Percentiles rank a stretch among this genome's conserved stretches.
Evolutionary conservation across 192 early-diverging fungal species (phyloP).

Genomic region (Kappamyces sp.): DNA sequence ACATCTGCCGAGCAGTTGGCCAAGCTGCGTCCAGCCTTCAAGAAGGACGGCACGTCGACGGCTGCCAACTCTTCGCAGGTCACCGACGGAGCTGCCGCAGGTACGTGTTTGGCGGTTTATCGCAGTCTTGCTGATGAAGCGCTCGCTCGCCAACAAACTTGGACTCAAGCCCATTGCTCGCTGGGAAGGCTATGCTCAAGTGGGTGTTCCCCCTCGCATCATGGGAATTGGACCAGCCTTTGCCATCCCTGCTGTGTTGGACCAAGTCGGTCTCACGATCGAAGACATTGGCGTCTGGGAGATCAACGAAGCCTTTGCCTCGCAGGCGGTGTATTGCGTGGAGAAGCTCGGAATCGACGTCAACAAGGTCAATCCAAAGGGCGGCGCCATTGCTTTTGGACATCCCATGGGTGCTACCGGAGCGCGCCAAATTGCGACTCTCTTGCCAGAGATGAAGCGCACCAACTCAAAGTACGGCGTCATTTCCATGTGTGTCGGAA

Average conservation of each 20-base stretch:
- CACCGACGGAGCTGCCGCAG: slow-evolving; percentile 94
- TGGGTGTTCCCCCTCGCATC: slow-evolving; percentile 86
- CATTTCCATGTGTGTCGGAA: slow-evolving; percentile 86
- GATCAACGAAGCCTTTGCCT: slow-evolving; percentile 98
- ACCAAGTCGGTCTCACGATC: slow-evolving; percentile 69
- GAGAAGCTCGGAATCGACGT: slow-evolving; percentile 80
- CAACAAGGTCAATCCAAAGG: slow-evolving; percentile 96
- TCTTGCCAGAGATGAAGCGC: slow-evolving; percentile 87
- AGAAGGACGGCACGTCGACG: slow-evolving; percentile 75
- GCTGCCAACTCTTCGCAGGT: slow-evolving; percentile 98
- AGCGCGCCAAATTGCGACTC: slow-evolving; percentile 92
- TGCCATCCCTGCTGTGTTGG: slow-evolving; percentile 84
- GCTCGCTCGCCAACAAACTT: slow-evolving; percentile 81
- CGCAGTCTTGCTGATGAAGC: slow-evolving; percentile 81
- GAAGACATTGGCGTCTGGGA: slow-evolving; percentile 84
- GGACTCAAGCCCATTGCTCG: slow-evolving; percentile 81
- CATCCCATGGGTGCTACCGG: slow-evolving; percentile 85
- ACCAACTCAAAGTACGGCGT: slow-evolving; percentile 79
- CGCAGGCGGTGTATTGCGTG: slow-evolving; percentile 88
- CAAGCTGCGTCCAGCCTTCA: slow-evolving; percentile 91
- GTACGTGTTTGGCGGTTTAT: background rate
- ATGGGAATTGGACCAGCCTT: slow-evolving; percentile 97
- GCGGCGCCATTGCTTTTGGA: slow-evolving; percentile 96
- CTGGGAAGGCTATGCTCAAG: slow-evolving; percentile 77
- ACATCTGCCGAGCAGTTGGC: slow-evolving; percentile 73